Conservation (phyloP, 2,329 filamentous ascomycete species). For the Spiromastix sp. region DNA sequence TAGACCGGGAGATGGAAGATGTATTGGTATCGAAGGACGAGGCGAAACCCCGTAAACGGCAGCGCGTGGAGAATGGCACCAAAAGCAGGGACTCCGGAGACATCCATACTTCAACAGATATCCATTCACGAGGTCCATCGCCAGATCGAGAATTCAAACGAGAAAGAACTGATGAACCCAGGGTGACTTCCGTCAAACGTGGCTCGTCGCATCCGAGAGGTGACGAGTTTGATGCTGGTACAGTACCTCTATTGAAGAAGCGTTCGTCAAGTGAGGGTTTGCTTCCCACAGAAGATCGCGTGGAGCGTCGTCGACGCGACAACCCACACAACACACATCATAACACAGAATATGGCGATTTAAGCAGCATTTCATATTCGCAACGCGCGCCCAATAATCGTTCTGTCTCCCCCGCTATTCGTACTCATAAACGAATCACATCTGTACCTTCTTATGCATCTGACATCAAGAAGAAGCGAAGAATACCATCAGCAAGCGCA, state of each 20-base stretch:
- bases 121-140: slow-evolving; percentile 18
- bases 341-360: slow-evolving; percentile 19
- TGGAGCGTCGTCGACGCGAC: slow-evolving; percentile 13
- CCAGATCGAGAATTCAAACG: slow-evolving; percentile 24
- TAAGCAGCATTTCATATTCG: slow-evolving; percentile 18
- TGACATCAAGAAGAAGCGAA: slow-evolving; percentile 20
- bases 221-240: slow-evolving; percentile 11
- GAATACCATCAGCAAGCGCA: slow-evolving; percentile 31
- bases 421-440: slow-evolving; percentile 26
- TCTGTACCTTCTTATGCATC: slow-evolving; percentile 22
- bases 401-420: slow-evolving; percentile 26
- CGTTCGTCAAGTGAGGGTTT: slow-evolving; percentile 28
- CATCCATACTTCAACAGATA: slow-evolving; percentile 16
- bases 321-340: slow-evolving; percentile 14
- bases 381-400: slow-evolving; percentile 23
- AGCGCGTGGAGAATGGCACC: slow-evolving; percentile 19
- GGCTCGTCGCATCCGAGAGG: slow-evolving; percentile 13
- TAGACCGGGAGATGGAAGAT: slow-evolving; percentile 15
- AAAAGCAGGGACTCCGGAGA: slow-evolving; percentile 14
- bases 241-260: slow-evolving; percentile 21
- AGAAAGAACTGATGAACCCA: slow-evolving; percentile 25
- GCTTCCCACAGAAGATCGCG: slow-evolving; percentile 12
- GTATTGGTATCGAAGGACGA: slow-evolving; percentile 16
- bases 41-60: slow-evolving; percentile 21
- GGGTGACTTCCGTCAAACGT: slow-evolving; percentile 15